Conservation (phyloP, 108 stramenopile genomes). For the Skeletonema costatum region DNA sequence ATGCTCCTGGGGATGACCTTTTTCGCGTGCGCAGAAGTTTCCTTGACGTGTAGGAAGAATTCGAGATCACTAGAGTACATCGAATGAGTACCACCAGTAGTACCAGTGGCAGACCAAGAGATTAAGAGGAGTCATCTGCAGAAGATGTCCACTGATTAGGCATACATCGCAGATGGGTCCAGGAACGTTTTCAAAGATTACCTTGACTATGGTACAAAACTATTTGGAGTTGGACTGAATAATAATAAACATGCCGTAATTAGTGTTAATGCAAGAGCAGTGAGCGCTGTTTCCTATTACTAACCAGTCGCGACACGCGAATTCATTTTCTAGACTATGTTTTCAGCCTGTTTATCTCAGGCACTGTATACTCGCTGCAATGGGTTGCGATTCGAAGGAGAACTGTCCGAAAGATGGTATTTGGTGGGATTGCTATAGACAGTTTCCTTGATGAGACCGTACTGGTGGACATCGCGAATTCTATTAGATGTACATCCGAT, state of each 20-base stretch:
- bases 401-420: slow-evolving; percentile 23
- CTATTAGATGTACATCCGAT: slow-evolving; percentile 66
- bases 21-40: slow-evolving; percentile 43
- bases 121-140: slow-evolving; percentile 65
- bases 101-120: slow-evolving; percentile 5
- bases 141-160: slow-evolving; percentile 69
- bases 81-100: slow-evolving; percentile 9
- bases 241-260: slow-evolving; percentile 68
- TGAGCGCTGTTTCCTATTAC: too few relatives aligned
- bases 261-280: too few relatives aligned
- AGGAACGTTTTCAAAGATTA: slow-evolving; percentile 63
- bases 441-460: slow-evolving; percentile 82
- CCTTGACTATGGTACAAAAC: slow-evolving; percentile 55
- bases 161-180: slow-evolving; percentile 70
- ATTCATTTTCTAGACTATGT: too few relatives aligned
- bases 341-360: slow-evolving; percentile 68
- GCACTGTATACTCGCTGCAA: slow-evolving; percentile 84
- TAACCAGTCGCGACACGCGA: too few relatives aligned
- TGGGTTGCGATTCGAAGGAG: slow-evolving; percentile 6
- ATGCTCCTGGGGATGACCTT: not conserved
- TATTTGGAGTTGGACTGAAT: slow-evolving; percentile 85
- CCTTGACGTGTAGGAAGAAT: slow-evolving; percentile 62
- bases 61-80: slow-evolving; percentile 65
- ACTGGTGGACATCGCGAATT: slow-evolving; percentile 77
- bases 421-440: slow-evolving; percentile 62